Percentiles rank a stretch among this genome's conserved stretches.
Conservation (phyloP, 2,329 filamentous ascomycete genomes). For the Tolypocladium nubicola region DNA sequence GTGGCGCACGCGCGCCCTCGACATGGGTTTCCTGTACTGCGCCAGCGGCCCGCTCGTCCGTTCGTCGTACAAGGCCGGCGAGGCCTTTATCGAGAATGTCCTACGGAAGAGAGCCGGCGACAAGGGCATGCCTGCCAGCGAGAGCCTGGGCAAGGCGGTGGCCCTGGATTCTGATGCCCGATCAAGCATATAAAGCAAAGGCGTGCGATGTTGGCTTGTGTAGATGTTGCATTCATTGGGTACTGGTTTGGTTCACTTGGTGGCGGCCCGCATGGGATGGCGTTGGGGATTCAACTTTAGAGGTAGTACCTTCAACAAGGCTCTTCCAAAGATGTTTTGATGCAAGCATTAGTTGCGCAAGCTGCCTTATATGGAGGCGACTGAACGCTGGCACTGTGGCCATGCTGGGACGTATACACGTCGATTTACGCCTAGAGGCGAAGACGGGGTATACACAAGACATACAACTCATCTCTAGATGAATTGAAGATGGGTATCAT, state of each 20-base stretch:
- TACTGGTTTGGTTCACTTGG: background rate
- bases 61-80: constrained; percentile 94
- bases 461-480: background rate
- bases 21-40: constrained; percentile 95
- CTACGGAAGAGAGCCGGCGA: constrained; percentile 64
- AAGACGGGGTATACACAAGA: background rate
- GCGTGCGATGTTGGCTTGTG: background rate
- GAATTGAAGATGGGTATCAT: constrained; percentile 2
- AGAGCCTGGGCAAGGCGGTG: constrained; percentile 27
- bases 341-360: background rate
- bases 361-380: background rate
- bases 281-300: constrained; percentile 16
- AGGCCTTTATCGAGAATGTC: constrained; percentile 98
- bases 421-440: background rate
- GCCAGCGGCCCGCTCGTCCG: constrained; percentile 87
- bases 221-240: background rate
- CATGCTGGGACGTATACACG: background rate
- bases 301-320: constrained; percentile 17
- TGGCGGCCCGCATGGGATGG: constrained; percentile 4
- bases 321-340: background rate
- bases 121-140: constrained; percentile 21
- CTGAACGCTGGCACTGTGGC: background rate
- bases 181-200: constrained; percentile 9
- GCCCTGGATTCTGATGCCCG: constrained; percentile 22
- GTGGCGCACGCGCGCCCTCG: constrained; percentile 81